A percentile compares a stretch with the other conserved stretches of the same genome.
Evolutionary conservation across 768 basidiomycete species (phyloP).

Genomic region (Mycena capillaripes): DNA sequence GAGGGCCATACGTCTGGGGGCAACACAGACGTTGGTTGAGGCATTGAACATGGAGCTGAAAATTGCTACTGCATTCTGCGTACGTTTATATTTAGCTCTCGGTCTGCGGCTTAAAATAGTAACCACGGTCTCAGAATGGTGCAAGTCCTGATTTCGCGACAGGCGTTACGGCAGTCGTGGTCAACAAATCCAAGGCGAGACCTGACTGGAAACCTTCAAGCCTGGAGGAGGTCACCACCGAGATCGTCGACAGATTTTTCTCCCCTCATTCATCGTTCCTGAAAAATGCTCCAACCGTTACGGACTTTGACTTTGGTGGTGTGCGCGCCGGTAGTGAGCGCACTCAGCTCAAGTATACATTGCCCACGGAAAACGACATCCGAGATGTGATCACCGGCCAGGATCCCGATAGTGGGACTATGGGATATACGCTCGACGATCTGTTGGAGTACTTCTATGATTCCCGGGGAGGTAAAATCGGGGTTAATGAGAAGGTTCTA

Average conservation of each 20-base stretch:
- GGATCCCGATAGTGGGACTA: constrained; percentile 71
- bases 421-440: constrained; percentile 73
- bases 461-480: constrained; percentile 65
- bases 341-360: constrained; percentile 59
- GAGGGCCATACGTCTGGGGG: constrained; percentile 81
- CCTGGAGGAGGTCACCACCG: constrained; percentile 70
- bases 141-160: constrained; percentile 87
- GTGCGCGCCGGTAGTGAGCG: constrained; percentile 21
- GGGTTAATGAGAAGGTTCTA: constrained; percentile 80
- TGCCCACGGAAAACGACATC: constrained; percentile 88
- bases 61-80: constrained; percentile 91
- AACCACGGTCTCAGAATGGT: constrained; percentile 64
- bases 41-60: constrained; percentile 88
- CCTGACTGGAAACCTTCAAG: constrained; percentile 82
- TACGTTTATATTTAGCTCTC: constrained; percentile 60
- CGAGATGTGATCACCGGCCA: constrained; percentile 74
- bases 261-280: constrained; percentile 63
- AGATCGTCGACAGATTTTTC: constrained; percentile 80
- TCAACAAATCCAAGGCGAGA: constrained; percentile 59
- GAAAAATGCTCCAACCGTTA: constrained; percentile 53
- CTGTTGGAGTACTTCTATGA: constrained; percentile 69
- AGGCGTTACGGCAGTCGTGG: constrained; percentile 81
- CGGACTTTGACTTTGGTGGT: constrained; percentile 1
- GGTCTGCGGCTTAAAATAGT: constrained; percentile 32
- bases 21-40: constrained; percentile 69